These are phyloP conservation scores for Panaeolus cyanescens DNA, from an alignment of 768 basidiomycete genomes.

Conservation along the genomic window DNA sequence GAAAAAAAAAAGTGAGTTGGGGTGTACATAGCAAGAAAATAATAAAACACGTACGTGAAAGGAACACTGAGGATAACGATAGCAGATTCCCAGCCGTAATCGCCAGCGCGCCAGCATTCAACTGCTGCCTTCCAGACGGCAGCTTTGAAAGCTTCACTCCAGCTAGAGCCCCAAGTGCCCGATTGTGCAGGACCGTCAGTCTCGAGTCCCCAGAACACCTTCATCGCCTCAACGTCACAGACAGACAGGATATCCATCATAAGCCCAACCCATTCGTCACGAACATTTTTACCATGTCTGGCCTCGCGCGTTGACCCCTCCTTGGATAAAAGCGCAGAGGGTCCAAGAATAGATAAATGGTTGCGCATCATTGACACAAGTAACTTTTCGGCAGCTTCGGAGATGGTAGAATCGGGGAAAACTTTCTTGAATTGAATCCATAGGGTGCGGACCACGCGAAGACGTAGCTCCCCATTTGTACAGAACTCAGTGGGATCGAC, in stretches of 20 bases:
- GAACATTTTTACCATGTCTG: slow-evolving; percentile 37
- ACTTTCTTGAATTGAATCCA: slow-evolving; percentile 50
- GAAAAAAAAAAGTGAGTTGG: slow-evolving; percentile 2
- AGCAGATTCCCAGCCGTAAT: slow-evolving; percentile 55
- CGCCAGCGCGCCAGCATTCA: slow-evolving; percentile 54
- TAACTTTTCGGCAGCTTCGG: slow-evolving; percentile 45
- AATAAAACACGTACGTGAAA: slow-evolving; percentile 50
- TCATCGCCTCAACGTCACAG: slow-evolving; percentile 48
- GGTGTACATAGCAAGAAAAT: neutral
- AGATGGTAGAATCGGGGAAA: slow-evolving; percentile 44
- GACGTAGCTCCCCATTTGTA: slow-evolving; percentile 51
- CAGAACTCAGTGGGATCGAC: slow-evolving; percentile 23
- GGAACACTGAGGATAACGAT: slow-evolving; percentile 59
- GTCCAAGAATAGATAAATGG: slow-evolving; percentile 28
- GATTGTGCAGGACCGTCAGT: slow-evolving; percentile 13
- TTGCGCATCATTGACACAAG: slow-evolving; percentile 50
- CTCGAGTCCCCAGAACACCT: slow-evolving; percentile 54
- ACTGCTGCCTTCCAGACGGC: slow-evolving; percentile 60
- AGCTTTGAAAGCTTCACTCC: slow-evolving; percentile 43
- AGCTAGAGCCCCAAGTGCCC: slow-evolving; percentile 35
- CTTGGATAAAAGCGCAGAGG: slow-evolving; percentile 33
- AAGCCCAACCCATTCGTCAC: slow-evolving; percentile 58
- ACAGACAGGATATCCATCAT: slow-evolving; percentile 55
- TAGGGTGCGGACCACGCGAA: slow-evolving; percentile 58
- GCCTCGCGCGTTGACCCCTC: slow-evolving; percentile 6